phyloP scores from a whole-genome alignment of 2,329 filamentous ascomycete genomes.

The Aspergillus awamori region DNA sequence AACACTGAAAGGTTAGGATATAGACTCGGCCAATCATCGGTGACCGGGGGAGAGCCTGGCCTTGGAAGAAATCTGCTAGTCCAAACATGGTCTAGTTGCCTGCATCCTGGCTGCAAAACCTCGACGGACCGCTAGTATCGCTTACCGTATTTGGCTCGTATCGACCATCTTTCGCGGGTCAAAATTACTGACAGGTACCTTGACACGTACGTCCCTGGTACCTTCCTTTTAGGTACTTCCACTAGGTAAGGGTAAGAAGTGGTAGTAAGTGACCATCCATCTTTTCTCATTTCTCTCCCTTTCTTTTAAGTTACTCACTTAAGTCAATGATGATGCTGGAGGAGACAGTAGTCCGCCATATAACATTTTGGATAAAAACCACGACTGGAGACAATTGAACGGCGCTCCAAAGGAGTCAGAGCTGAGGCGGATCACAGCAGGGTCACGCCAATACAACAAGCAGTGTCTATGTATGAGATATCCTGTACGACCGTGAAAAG shows the following conservation, averaged over 20 bases:
- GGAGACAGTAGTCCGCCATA: not conserved
- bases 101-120: slow-evolving; percentile 14
- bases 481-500: not conserved
- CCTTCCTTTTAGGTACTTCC: not conserved
- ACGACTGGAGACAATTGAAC: not conserved
- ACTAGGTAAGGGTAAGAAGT: not conserved
- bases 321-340: not conserved
- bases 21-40: slow-evolving; percentile 21
- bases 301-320: too few species aligned
- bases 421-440: slow-evolving; percentile 5
- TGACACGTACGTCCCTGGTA: not conserved
- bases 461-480: slow-evolving; percentile 1
- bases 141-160: slow-evolving; percentile 6
- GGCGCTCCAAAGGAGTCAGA: not conserved
- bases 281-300: not conserved
- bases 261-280: not conserved
- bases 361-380: not conserved
- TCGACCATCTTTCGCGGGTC: not conserved
- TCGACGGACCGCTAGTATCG: slow-evolving; percentile 1
- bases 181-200: slow-evolving; percentile 4
- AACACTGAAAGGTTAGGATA: slow-evolving; percentile 13
- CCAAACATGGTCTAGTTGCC: slow-evolving; percentile 21
- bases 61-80: slow-evolving; percentile 18
- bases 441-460: slow-evolving; percentile 4
- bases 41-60: slow-evolving; percentile 11